Evolutionary conservation across 2,329 filamentous ascomycete species (phyloP).

Genomic region (Bipolaris zeicola): DNA sequence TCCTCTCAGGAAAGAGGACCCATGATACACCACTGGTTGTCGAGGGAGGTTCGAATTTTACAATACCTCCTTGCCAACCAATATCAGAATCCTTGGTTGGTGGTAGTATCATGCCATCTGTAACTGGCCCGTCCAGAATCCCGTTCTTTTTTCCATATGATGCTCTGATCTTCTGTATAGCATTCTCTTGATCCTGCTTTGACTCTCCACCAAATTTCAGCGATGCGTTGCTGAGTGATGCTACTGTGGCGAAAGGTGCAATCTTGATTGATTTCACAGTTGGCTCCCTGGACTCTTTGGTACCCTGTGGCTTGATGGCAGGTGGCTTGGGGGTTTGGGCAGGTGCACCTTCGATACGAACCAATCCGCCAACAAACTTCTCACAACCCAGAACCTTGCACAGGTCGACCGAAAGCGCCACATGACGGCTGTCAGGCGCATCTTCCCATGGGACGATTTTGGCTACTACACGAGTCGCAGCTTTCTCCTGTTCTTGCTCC

Average conservation of each 20-base stretch:
- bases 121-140: constrained; percentile 81
- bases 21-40: constrained; percentile 57
- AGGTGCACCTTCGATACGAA: constrained; percentile 84
- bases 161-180: constrained; percentile 70
- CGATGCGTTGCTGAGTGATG: constrained; percentile 64
- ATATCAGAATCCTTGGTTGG: constrained; percentile 60
- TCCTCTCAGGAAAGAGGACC: constrained; percentile 78
- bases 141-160: constrained; percentile 70
- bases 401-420: constrained; percentile 77
- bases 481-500: constrained; percentile 64
- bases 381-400: constrained; percentile 74
- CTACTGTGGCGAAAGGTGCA: constrained; percentile 72
- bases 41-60: constrained; percentile 73
- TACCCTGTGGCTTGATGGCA: constrained; percentile 43
- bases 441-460: constrained; percentile 80
- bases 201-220: constrained; percentile 89
- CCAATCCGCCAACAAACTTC: constrained; percentile 80
- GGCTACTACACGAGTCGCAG: constrained; percentile 74
- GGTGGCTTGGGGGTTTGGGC: constrained; percentile 70
- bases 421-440: constrained; percentile 79
- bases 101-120: constrained; percentile 81
- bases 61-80: constrained; percentile 80
- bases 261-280: constrained; percentile 73
- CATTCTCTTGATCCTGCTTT: constrained; percentile 79
- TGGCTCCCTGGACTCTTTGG: constrained; percentile 51